Evolutionary conservation across 495 filamentous ascomycete genomes (phyloP).

Genomic region (Hyphodiscus hymeniophilus): DNA sequence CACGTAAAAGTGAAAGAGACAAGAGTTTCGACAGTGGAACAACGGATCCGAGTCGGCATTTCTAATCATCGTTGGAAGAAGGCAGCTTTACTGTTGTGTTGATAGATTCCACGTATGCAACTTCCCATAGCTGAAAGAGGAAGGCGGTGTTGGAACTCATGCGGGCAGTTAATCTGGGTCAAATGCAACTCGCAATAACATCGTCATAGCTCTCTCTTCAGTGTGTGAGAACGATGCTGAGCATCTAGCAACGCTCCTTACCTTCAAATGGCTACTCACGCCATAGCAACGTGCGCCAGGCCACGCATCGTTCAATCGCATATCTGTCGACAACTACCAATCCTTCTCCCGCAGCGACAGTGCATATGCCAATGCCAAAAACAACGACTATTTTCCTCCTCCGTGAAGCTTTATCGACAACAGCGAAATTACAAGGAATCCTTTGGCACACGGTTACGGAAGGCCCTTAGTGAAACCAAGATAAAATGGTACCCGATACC

Average conservation of each 20-base stretch:
- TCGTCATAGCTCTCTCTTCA: not conserved
- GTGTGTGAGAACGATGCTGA: too few relatives aligned
- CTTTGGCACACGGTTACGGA: slow-evolving; percentile 53
- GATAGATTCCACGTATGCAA: too few relatives aligned
- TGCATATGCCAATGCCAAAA: slow-evolving; percentile 5
- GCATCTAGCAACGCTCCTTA: too few relatives aligned
- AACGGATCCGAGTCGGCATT: too few relatives aligned
- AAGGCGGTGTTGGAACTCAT: too few relatives aligned
- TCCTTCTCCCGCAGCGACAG: not conserved
- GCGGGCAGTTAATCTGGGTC: too few relatives aligned
- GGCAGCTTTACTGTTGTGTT: too few relatives aligned
- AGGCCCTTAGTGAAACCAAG: slow-evolving; percentile 62
- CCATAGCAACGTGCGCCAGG: slow-evolving; percentile 6
- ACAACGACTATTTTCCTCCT: slow-evolving; percentile 32
- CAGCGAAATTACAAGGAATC: slow-evolving; percentile 43
- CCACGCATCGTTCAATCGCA: slow-evolving; percentile 1
- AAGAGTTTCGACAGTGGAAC: too few relatives aligned
- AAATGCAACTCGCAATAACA: not conserved
- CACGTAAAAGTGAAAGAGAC: too few relatives aligned
- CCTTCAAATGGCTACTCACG: slow-evolving; percentile 7
- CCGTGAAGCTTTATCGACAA: slow-evolving; percentile 28
- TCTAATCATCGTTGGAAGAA: too few relatives aligned
- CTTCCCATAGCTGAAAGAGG: too few relatives aligned
- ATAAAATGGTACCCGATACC: slow-evolving; percentile 97
- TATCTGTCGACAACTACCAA: slow-evolving; percentile 4